phyloP scores from a whole-genome alignment of 164 flowering plant genomes.

The Macadamia tetraphylla region DNA sequence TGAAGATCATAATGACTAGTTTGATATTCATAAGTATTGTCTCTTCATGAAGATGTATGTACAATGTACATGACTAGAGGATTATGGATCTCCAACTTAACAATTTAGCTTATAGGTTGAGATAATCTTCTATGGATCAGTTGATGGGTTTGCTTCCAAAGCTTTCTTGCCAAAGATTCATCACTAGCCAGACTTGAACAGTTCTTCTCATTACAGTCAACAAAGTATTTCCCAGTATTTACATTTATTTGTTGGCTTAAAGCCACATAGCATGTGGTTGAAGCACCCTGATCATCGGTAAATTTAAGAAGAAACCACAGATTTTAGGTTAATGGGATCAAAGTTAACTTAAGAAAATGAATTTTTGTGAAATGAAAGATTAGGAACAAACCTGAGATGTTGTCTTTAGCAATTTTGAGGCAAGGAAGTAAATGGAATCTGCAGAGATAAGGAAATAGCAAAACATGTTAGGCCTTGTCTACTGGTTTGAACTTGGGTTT shows the following conservation, averaged over 20 bases:
- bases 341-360: background rate
- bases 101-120: constrained; percentile 11
- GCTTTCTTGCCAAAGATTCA: constrained; percentile 49
- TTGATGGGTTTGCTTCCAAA: constrained; percentile 63
- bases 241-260: constrained; percentile 55
- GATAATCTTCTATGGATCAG: constrained; percentile 37
- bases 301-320: background rate
- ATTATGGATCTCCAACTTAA: background rate
- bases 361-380: background rate
- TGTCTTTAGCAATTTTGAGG: constrained; percentile 78
- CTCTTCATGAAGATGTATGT: background rate
- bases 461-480: background rate
- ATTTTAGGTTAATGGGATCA: background rate
- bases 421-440: constrained; percentile 83
- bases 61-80: constrained; percentile 7
- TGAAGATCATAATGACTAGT: background rate
- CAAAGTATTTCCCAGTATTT: constrained; percentile 74
- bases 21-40: background rate
- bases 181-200: constrained; percentile 75
- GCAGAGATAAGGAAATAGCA: constrained; percentile 14
- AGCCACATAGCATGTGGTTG: constrained; percentile 88
- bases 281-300: constrained; percentile 56
- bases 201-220: constrained; percentile 78
- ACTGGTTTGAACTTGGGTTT: background rate
- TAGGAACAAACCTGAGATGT: constrained; percentile 59